Conservation (phyloP, 495 filamentous ascomycete genomes). For the Penicillium alfredii region DNA sequence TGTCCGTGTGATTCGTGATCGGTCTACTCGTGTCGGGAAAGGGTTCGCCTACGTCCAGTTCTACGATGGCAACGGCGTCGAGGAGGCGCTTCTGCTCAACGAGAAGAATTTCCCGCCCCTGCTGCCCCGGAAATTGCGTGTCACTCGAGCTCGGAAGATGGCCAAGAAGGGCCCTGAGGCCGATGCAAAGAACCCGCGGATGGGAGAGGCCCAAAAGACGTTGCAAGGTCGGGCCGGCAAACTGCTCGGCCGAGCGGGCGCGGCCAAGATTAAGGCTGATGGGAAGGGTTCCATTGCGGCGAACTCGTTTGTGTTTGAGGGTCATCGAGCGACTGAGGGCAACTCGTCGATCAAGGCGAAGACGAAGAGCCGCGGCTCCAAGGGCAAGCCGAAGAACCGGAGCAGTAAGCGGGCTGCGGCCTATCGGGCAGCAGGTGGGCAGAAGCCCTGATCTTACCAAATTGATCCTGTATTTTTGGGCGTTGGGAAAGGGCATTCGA, state of each 20-base stretch:
- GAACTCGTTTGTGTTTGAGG: conserved; percentile 81
- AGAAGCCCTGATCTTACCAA: conserved; percentile 26
- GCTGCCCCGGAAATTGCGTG: conserved; percentile 80
- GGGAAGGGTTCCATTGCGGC: conserved; percentile 28
- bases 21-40: conserved; percentile 86
- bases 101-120: conserved; percentile 91
- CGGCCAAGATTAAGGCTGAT: conserved; percentile 53
- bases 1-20: conserved; percentile 87
- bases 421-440: conserved; percentile 56
- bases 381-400: conserved; percentile 46
- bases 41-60: conserved; percentile 99
- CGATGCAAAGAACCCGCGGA: conserved; percentile 45
- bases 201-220: conserved; percentile 62
- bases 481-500: conserved; percentile 20
- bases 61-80: conserved; percentile 78
- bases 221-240: conserved; percentile 72
- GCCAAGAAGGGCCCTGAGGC: conserved; percentile 58
- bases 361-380: conserved; percentile 53
- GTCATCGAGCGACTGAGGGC: conserved; percentile 68
- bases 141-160: conserved; percentile 73
- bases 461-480: conserved; percentile 15
- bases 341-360: conserved; percentile 55
- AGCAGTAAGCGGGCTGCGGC: conserved; percentile 56
- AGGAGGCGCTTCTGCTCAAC: conserved; percentile 76
- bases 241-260: conserved; percentile 75